Evolutionary conservation across 495 filamentous ascomycete species (phyloP), one percentile per base, ranked within the genome.

Genomic region (Neurospora sp.): DNA sequence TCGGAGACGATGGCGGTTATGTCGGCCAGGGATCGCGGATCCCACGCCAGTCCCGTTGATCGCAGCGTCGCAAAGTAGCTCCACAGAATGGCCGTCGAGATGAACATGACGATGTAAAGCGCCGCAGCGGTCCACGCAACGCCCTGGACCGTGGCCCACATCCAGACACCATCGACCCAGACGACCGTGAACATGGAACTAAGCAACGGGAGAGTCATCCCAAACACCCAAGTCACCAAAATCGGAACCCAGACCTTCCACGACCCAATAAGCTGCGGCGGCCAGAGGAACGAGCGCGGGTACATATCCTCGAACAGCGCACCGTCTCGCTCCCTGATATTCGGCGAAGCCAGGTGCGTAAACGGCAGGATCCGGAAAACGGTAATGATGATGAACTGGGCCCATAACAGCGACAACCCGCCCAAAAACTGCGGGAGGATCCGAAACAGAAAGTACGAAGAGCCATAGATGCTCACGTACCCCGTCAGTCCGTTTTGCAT

Each of bases 361-460:
- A 94, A 96, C 4, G 94, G 94, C 74, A 92, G 83, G 31, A 90
- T 87, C 72, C 94, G 91, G 75, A 91, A 89, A n/a, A 93, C 84
- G 18, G 94, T 90, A 1, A 87, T 85, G 76, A 94, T 87, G 68
- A 97, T 81, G 70, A 90, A 87, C 74, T 96, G 87, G 1, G 90
- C 87, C 85, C 91, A 94, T 12, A 97, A 78, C 37, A 95, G 82
- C 18, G 97, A 81, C n/a, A 90, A 74, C 1, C 87, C 87, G 3
- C 89, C 93, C n/a, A 96, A 73, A 1, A 96, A 82, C 72, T 92
- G 93, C 4, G 94, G 94, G 8, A 97, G 79, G 77, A 94, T 93
- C 72, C 93, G 87, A 78, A 96, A 92, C 70, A 97, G 82, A 79
- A 97, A 97, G 78, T 96, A 97, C n/a, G 89, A 87, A 9, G 83